Evolutionary conservation across 495 filamentous ascomycete genomes (phyloP).

Genomic region (Lindgomyces ingoldianus): DNA sequence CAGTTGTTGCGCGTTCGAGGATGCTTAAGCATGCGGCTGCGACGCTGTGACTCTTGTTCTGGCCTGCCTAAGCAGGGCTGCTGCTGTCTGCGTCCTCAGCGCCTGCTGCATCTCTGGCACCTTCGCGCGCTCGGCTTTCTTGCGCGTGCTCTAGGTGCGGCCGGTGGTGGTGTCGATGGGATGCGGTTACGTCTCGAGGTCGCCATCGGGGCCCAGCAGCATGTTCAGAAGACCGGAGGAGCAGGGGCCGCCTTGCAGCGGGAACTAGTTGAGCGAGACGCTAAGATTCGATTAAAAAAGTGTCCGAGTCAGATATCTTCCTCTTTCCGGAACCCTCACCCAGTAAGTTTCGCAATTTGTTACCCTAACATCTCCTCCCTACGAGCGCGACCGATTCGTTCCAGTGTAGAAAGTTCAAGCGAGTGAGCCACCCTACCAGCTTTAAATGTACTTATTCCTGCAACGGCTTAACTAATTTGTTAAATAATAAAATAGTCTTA

Average conservation of each 20-base stretch:
- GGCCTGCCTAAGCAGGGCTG: constrained; percentile 8
- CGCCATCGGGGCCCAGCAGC: neutral
- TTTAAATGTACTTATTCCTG: no score
- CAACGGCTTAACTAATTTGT: no score
- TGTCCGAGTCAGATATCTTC: constrained; percentile 3
- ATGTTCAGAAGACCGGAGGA: neutral
- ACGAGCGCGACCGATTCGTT: no score
- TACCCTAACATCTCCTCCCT: no score
- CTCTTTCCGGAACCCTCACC: no score
- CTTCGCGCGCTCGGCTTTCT: constrained; percentile 20
- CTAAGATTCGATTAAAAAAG: constrained; percentile 3
- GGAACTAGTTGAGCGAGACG: constrained; percentile 5
- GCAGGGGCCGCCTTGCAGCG: constrained; percentile 5
- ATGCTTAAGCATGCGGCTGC: neutral
- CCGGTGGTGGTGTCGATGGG: constrained; percentile 12
- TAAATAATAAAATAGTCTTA: no score
- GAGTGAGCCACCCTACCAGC: no score
- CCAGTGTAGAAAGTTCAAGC: no score
- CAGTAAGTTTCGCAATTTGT: no score
- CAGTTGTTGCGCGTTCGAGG: constrained; percentile 2
- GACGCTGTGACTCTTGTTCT: constrained; percentile 12
- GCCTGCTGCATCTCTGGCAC: constrained; percentile 7
- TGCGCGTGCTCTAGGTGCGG: constrained; percentile 5
- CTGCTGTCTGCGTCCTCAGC: constrained; percentile 8
- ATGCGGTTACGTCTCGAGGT: constrained; percentile 3